Evolutionary conservation across 2,329 filamentous ascomycete genomes (phyloP), one percentile per base, ranked within the genome.

Genomic region (Chrysoporthe puriensis): DNA sequence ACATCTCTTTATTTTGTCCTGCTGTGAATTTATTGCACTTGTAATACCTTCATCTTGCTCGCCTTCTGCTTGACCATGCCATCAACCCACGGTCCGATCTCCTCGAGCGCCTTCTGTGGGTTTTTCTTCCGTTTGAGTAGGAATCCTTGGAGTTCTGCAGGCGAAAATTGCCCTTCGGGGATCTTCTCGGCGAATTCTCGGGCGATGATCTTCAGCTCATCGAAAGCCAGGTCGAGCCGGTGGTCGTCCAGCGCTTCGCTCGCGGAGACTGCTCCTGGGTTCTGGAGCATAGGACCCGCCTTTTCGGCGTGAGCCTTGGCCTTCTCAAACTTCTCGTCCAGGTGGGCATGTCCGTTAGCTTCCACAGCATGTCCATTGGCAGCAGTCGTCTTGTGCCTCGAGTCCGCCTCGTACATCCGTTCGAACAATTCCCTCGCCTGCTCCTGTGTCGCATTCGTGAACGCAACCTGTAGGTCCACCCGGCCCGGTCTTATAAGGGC

Each of bases 401-500:
- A 76, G 54, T 82, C 82, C 2, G 78, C 77, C 73, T 85, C 84
- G 73, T 89, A 89, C 86, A 90, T 89, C 32, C 86, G 78, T 71
- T 85, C 78, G 70, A 90, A 90, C 1, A 90, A 79, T 75, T 89
- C 86, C 43, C 77, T 76, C 2, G 86, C 84, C 73, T 89, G 87
- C 9, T 77, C 71, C 43, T 79, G 78, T 2, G 84, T 86, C 1
- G 88, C 86, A 70, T 86, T 85, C 32, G 79, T 83, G 83, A 75
- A 77, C 70, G 69, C 73, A 4, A 73, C 80, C 66, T 73, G 71
- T 76, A 94, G 91, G 13, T 81, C 81, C 4, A 94, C 88, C 1
- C 91, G 84, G 1, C 91, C 91, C 0, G 92, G 91, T 0, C 91
- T 84, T 62, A 94, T 89, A 6, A 96, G 83, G 0, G 91, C 91